Base-by-base conservation (phyloP, 306 rosid species). In the Cercis canadensis region DNA sequence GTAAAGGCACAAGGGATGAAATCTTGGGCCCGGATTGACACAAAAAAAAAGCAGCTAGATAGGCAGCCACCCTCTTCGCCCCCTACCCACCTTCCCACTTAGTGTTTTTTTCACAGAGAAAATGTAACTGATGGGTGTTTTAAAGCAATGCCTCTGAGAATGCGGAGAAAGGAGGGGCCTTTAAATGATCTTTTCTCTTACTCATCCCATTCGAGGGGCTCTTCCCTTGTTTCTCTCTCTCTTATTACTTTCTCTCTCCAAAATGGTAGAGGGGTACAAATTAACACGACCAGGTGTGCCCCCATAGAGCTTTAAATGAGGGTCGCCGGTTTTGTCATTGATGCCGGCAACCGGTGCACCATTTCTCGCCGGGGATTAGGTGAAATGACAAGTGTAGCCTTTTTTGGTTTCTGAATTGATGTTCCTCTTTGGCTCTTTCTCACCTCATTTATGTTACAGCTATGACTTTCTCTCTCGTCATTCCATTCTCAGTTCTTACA, bases 51-150 rank as follows among this genome's bases (percentile, higher is more conserved):
- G 55, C 61, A 77, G 52, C 51, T 16, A 64, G 57, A 18, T 19
- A 60, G 67, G 45, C 67, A 75, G 69, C 55, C 62, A 31, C 57
- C 21, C 59, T 70, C 63, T 45, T 71, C 61, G 45, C 79, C 74
- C 34, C 65, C 39, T 31, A 29, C 33, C 19, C 55, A 52, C 55
- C 31, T 37, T 12, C 24, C 17, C 56, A 46, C 44, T 24, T 24
- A 24, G 1, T 24, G 29, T 24, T 24, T 24, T 76, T 40, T 39
- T 67, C 47, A 32, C 6, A 49, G 33, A 69, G 5, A 67, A 55
- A 77, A 65, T 69, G 93, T 88, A 90, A 93, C 96, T 24, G 93
- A 84, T 63, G 82, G 64, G 82, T 67, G 87, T 67, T 87, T 88
- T 66, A 89, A 85, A 77, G 90, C 87, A 57, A 61, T 80, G 57